Evolutionary conservation across 768 basidiomycete genomes (phyloP).

Genomic region (Boletus sensibilis): DNA sequence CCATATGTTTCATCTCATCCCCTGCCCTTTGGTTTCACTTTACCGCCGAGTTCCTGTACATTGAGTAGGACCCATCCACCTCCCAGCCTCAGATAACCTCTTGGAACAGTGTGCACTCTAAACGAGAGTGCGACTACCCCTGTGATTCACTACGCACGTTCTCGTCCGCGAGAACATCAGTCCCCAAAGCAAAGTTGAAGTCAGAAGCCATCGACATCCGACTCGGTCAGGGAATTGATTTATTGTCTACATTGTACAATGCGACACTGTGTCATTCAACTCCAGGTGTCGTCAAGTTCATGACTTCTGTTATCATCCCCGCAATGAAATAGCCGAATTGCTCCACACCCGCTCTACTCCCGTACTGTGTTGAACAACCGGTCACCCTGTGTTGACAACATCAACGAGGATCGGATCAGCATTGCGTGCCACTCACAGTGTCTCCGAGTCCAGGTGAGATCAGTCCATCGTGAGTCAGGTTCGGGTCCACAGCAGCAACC

Average conservation of each 20-base stretch:
- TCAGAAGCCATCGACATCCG: too few species aligned
- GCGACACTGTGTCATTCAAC: too few species aligned
- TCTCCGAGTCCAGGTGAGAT: slow-evolving; percentile 92
- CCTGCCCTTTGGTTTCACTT: too few species aligned
- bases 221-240: neutral
- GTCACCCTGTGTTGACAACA: slow-evolving; percentile 58
- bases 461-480: slow-evolving; percentile 70
- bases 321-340: neutral
- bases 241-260: neutral
- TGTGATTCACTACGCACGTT: neutral
- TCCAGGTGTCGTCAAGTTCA: neutral
- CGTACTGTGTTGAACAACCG: slow-evolving; percentile 77
- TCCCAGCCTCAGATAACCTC: neutral
- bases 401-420: neutral
- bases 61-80: too few species aligned
- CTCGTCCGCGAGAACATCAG: neutral
- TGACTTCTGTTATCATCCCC: neutral
- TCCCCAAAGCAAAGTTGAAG: neutral
- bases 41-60: too few species aligned
- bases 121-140: neutral
- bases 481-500: slow-evolving; percentile 77
- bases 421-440: slow-evolving; percentile 51
- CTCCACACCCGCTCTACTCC: slow-evolving; percentile 19
- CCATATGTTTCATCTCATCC: too few species aligned
- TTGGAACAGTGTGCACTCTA: neutral